Conservation (phyloP, 2,329 filamentous ascomycete species). For the Alternaria sp. region DNA sequence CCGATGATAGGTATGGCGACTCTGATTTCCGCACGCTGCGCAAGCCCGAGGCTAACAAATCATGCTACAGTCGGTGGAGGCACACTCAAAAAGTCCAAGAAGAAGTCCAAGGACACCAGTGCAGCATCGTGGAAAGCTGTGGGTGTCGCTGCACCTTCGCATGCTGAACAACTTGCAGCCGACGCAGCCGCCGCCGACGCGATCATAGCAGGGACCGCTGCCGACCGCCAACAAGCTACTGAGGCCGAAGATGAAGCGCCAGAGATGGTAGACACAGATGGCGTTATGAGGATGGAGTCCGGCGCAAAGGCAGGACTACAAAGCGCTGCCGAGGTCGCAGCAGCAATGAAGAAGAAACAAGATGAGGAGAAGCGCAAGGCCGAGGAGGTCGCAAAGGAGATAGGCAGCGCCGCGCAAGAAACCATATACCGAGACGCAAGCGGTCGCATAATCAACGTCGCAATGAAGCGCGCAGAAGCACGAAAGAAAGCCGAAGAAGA, state of each 20-base stretch:
- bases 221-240: conserved; percentile 64
- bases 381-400: conserved; percentile 49
- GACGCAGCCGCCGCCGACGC: conserved; percentile 78
- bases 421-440: conserved; percentile 96
- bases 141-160: conserved; percentile 60
- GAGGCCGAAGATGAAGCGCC: conserved; percentile 57
- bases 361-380: conserved; percentile 66
- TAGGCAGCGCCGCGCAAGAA: conserved; percentile 62
- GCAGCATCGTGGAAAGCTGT: conserved; percentile 72
- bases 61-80: conserved; percentile 45
- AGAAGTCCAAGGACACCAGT: conserved; percentile 58
- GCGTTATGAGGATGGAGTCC: conserved; percentile 76
- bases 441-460: conserved; percentile 90
- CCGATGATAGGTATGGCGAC: conserved; percentile 51
- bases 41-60: conserved; percentile 26
- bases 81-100: conserved; percentile 64
- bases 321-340: conserved; percentile 75
- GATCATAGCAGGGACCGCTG: conserved; percentile 76
- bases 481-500: conserved; percentile 79
- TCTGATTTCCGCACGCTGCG: conserved; percentile 29
- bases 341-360: conserved; percentile 67
- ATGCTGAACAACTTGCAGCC: conserved; percentile 69
- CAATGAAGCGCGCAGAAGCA: conserved; percentile 87
- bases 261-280: conserved; percentile 49
- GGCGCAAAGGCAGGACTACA: conserved; percentile 89